These are phyloP conservation scores for Centaurea solstitialis DNA, from an alignment of 129 eudicot species.

Conservation along the genomic window DNA sequence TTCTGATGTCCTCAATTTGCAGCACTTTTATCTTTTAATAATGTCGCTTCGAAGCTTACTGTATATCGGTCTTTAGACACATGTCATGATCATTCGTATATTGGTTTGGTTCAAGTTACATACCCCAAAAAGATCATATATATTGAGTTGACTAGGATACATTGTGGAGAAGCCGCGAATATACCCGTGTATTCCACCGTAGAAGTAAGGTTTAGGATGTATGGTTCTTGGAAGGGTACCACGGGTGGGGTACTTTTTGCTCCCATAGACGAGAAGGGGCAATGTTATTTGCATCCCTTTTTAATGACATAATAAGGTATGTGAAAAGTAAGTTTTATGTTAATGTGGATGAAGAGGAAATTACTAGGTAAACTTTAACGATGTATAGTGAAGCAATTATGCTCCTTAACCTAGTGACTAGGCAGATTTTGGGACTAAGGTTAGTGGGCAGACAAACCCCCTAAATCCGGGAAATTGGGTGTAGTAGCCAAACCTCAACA, in stretches of 20 bases:
- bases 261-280: too few species aligned
- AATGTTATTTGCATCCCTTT: too few species aligned
- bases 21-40: constrained; percentile 17
- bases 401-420: too few species aligned
- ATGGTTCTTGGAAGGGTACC: neutral
- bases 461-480: too few species aligned
- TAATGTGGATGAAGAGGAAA: too few species aligned
- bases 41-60: constrained; percentile 19
- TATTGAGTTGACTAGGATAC: neutral
- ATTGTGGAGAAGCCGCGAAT: neutral
- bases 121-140: neutral
- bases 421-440: neutral
- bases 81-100: constrained; percentile 4
- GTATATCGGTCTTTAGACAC: constrained; percentile 5
- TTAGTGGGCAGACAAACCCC: neutral
- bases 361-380: too few species aligned
- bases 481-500: too few species aligned
- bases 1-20: constrained; percentile 11
- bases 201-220: neutral
- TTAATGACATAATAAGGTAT: too few species aligned
- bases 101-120: neutral
- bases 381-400: too few species aligned
- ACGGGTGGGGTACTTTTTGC: neutral
- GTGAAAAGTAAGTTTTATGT: too few species aligned
- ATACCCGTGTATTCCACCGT: too few species aligned